Evolutionary conservation across 1,284 basidiomycete species (phyloP), one percentile per base, ranked within the genome.

Genomic region (Paramarasmius palmivorus): DNA sequence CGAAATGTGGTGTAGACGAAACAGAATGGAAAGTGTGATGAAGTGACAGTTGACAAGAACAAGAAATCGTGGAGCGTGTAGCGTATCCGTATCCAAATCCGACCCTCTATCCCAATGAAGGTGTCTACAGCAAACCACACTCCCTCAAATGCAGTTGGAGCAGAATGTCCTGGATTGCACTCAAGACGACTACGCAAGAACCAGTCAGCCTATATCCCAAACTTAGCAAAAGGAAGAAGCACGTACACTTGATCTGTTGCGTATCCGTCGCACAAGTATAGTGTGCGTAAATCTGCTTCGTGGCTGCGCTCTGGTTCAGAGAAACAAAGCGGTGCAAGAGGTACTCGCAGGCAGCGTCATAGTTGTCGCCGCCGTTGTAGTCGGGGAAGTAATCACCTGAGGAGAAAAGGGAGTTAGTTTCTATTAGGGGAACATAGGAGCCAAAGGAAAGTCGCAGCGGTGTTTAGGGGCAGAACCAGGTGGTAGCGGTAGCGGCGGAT

Each of bases 181-280:
- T 88, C 65, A 92, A 70, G 39, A 92, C 88, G 73, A 92, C 89
- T 92, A 61, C 36, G 59, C 19, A 25, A 25, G 47, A 45, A 49
- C 32, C 40, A 26, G 44, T 10, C 3, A 20, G 42, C 38, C 26
- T 29, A 26, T 9, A 52, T 35, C 20, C 4, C 22, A 48, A 44
- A 26, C n/a, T 19, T 29, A 42, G 36, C 23, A 45, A 20, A 38
- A 32, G n/a, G 22, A 26, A 42, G 19, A 45, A 8, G 42, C 12
- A 73, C 85, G 56, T 67, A 92, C 89, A 92, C 72, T 89, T 91
- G 68, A 92, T 92, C 75, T 93, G 92, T 60, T 91, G 87, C 29
- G 91, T 93, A 71, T 93, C 91, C 26, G 91, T 93, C 26, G 92
- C 92, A 72, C 92, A 93, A 5, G 92, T 93, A 70, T 92, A 93